These are phyloP conservation scores for Aspergillus jensenii DNA, from an alignment of 2,329 filamentous ascomycete genomes.

Conservation along the genomic window DNA sequence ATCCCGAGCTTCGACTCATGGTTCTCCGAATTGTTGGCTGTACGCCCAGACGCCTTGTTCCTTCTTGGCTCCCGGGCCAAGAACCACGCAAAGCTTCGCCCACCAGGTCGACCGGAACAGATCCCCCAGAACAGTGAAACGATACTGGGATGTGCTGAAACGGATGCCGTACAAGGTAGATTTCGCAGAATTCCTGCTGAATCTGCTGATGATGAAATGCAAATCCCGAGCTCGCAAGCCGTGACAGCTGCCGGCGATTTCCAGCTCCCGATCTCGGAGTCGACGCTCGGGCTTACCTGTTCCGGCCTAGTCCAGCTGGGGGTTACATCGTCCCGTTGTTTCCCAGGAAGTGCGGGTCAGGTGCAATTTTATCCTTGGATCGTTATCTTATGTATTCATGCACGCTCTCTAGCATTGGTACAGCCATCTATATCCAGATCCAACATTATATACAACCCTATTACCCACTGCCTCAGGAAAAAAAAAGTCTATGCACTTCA, in stretches of 20 bases:
- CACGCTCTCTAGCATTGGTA: background rate
- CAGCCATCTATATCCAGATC: slow-evolving; percentile 25
- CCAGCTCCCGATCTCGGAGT: background rate
- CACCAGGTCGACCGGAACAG: background rate
- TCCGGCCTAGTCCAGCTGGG: background rate
- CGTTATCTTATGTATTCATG: background rate
- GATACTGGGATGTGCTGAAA: background rate
- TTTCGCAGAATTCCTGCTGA: background rate
- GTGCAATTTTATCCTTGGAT: background rate
- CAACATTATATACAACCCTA: slow-evolving; percentile 24
- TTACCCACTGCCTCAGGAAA: slow-evolving; percentile 1
- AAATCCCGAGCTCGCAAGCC: background rate
- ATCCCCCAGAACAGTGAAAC: background rate
- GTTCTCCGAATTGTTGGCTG: no score
- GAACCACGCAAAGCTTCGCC: slow-evolving; percentile 8
- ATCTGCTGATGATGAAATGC: background rate
- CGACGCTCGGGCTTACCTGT: background rate
- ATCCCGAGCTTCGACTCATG: no score
- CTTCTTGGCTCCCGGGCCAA: slow-evolving; percentile 8
- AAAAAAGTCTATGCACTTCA: background rate
- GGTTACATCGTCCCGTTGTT: slow-evolving; percentile 1
- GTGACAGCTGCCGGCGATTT: background rate
- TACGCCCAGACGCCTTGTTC: slow-evolving; percentile 8
- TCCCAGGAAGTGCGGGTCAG: background rate
- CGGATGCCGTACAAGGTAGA: background rate